Conservation (phyloP, 257 asterid genomes). For the Solanum stenotomum region DNA sequence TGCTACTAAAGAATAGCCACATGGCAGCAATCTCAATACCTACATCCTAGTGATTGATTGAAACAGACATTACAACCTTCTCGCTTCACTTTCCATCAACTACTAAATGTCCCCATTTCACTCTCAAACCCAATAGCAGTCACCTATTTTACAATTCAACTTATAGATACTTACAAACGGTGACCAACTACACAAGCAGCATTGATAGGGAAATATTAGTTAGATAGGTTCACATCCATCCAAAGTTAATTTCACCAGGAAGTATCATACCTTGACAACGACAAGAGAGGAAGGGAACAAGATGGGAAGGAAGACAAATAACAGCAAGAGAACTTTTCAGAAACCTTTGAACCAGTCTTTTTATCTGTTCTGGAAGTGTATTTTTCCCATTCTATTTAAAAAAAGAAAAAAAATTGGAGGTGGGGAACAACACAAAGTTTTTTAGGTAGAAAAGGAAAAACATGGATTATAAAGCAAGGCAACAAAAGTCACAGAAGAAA, state of each 20-base stretch:
- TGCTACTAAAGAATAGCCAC: not conserved
- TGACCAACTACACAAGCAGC: not conserved
- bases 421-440: not conserved
- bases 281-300: not conserved
- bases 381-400: not conserved
- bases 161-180: not conserved
- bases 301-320: not conserved
- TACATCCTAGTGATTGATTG: not conserved
- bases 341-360: not conserved
- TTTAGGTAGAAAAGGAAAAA: not conserved
- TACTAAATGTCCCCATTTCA: not conserved
- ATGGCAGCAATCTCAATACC: not conserved
- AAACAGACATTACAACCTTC: not conserved
- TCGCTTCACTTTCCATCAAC: not conserved
- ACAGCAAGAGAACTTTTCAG: not conserved
- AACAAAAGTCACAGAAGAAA: not conserved
- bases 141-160: not conserved
- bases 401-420: not conserved
- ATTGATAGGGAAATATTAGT: not conserved
- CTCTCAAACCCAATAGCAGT: not conserved
- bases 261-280: not conserved
- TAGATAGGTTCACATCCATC: not conserved
- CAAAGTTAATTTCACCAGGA: not conserved
- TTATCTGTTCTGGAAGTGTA: not conserved
- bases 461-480: not conserved